These are phyloP conservation scores for Xylaria sp. DNA, from an alignment of 2,329 filamentous ascomycete species.

Conservation along the genomic window DNA sequence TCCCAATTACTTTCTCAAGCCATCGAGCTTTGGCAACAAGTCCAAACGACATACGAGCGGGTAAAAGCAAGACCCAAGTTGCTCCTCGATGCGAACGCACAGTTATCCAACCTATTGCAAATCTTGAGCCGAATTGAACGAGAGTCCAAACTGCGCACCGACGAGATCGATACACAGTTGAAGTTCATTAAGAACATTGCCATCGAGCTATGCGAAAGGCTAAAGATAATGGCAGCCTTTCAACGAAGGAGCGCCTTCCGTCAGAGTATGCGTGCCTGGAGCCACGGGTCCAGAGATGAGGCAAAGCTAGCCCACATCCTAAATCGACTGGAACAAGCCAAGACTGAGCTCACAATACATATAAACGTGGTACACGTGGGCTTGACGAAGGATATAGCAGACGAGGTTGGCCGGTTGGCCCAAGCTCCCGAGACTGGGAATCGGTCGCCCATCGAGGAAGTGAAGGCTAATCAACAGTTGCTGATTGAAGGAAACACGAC, in stretches of 20 bases:
- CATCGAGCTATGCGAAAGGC: background rate
- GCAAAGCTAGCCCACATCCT: conserved; percentile 6
- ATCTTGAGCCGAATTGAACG: background rate
- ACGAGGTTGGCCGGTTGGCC: background rate
- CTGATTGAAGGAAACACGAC: background rate
- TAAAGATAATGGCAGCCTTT: background rate
- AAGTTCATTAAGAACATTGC: background rate
- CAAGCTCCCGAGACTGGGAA: background rate
- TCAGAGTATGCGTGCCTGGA: background rate
- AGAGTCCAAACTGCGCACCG: background rate
- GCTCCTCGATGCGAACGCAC: background rate
- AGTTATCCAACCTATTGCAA: background rate
- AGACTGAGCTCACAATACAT: background rate
- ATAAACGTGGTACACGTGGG: conserved; percentile 4
- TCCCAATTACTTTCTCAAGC: conserved; percentile 9
- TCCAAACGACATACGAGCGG: background rate
- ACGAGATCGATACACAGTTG: conserved; percentile 1
- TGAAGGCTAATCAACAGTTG: background rate
- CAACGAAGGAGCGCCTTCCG: background rate
- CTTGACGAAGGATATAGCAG: background rate
- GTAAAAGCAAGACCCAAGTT: background rate
- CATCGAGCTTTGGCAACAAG: conserved; percentile 9
- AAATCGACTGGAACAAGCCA: background rate
- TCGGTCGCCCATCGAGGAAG: background rate
- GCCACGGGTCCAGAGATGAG: conserved; percentile 7